Evolutionary conservation across 2,329 filamentous ascomycete genomes (phyloP).

Genomic region (Albifimbria verrucaria): DNA sequence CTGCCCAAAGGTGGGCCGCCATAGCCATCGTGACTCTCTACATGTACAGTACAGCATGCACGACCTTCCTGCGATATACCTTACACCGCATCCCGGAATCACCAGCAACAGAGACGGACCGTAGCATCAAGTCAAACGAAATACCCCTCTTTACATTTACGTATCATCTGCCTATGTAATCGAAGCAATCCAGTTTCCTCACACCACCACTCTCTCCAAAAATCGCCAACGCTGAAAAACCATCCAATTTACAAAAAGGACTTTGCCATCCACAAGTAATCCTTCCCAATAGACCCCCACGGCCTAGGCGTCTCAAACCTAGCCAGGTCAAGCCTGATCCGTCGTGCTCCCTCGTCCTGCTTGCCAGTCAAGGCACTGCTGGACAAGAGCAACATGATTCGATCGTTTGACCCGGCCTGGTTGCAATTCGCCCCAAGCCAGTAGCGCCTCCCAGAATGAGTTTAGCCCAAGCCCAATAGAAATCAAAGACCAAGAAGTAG

Average conservation of each 20-base stretch:
- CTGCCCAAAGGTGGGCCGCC: background rate
- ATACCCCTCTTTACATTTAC: background rate
- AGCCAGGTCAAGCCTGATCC: background rate
- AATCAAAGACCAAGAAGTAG: slow-evolving; percentile 8
- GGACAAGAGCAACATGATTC: background rate
- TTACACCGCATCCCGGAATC: background rate
- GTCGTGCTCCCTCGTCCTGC: background rate
- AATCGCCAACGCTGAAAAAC: background rate
- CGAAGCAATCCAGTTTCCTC: background rate
- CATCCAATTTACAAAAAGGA: background rate
- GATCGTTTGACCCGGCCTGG: background rate
- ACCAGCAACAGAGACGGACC: too few relatives aligned
- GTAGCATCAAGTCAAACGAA: background rate
- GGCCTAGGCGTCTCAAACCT: background rate
- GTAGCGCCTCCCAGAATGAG: slow-evolving; percentile 3
- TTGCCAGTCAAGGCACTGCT: background rate
- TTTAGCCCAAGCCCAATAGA: slow-evolving; percentile 2
- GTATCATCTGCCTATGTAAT: background rate
- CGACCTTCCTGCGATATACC: background rate
- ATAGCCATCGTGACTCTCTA: background rate
- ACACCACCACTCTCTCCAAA: background rate
- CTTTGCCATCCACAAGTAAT: background rate
- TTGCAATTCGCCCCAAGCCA: background rate
- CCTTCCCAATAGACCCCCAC: background rate
- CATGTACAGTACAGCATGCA: background rate